Evolutionary conservation across 805 yeast species (phyloP).

Genomic region (Myxozyma nipponensis): DNA sequence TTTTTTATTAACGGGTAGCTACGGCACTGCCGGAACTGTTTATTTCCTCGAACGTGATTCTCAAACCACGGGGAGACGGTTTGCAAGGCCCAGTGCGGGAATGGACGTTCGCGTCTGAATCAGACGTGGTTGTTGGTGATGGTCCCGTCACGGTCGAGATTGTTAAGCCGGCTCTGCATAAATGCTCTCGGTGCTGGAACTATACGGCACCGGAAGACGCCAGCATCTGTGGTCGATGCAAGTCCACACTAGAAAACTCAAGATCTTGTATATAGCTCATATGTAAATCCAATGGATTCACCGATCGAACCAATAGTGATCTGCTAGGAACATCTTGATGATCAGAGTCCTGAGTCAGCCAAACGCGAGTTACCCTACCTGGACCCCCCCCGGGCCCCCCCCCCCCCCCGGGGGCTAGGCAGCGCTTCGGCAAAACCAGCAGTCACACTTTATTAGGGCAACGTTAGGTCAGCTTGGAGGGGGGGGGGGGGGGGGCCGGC

Average conservation of each 20-base stretch:
- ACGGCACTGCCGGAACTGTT: conserved; percentile 45
- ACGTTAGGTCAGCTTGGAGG: too few species aligned
- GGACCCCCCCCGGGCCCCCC: neutral
- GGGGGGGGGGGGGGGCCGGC: too few species aligned
- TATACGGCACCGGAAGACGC: conserved; percentile 51
- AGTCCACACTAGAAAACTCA: conserved; percentile 12
- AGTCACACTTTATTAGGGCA: neutral
- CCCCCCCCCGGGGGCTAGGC: neutral
- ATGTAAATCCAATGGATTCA: too few species aligned
- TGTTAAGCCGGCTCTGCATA: conserved; percentile 46
- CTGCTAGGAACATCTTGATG: too few species aligned
- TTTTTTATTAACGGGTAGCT: conserved; percentile 38
- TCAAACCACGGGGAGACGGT: neutral
- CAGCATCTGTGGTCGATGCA: conserved; percentile 65
- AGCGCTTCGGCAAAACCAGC: neutral
- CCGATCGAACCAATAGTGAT: too few species aligned
- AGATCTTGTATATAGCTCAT: neutral
- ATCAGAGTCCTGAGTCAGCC: neutral
- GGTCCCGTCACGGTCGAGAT: conserved; percentile 39
- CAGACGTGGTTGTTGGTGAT: conserved; percentile 35
- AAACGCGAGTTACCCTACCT: neutral
- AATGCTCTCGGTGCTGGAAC: conserved; percentile 97
- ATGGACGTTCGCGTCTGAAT: conserved; percentile 23
- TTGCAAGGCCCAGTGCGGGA: neutral
- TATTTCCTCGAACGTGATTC: conserved; percentile 60